Evolutionary conservation across 495 filamentous ascomycete species (phyloP).

Genomic region (Haplographium delicatum): DNA sequence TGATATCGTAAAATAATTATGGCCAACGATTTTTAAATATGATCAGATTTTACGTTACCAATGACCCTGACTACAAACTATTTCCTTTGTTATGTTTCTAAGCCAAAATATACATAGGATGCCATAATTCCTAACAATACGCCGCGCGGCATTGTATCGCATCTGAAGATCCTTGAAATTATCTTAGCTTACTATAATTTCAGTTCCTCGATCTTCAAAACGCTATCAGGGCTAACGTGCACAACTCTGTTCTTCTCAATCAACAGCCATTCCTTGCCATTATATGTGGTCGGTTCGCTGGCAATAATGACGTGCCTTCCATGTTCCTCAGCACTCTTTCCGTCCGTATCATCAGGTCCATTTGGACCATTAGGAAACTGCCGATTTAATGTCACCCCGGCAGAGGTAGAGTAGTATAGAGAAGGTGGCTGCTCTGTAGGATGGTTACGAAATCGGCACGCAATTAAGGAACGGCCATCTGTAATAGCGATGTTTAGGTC

Average conservation of each 20-base stretch:
- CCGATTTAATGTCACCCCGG: slow-evolving; percentile 41
- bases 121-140: too few species aligned
- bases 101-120: too few species aligned
- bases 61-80: too few species aligned
- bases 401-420: slow-evolving; percentile 42
- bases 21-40: too few species aligned
- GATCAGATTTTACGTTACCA: too few species aligned
- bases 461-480: slow-evolving; percentile 37
- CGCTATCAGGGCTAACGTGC: slow-evolving; percentile 9
- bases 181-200: too few species aligned
- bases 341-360: slow-evolving; percentile 27
- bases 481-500: slow-evolving; percentile 38
- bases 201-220: slow-evolving; percentile 4
- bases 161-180: too few species aligned
- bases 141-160: too few species aligned
- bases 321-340: slow-evolving; percentile 26
- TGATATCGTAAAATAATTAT: too few species aligned
- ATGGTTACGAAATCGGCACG: slow-evolving; percentile 43
- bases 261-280: slow-evolving; percentile 40
- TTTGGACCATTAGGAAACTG: slow-evolving; percentile 42
- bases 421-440: slow-evolving; percentile 40
- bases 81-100: too few species aligned
- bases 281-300: slow-evolving; percentile 45
- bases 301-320: slow-evolving; percentile 45
- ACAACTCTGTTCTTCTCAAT: slow-evolving; percentile 37